phyloP scores from a whole-genome alignment of 441 rosid species.

The Euphorbia schlechtendalii region DNA sequence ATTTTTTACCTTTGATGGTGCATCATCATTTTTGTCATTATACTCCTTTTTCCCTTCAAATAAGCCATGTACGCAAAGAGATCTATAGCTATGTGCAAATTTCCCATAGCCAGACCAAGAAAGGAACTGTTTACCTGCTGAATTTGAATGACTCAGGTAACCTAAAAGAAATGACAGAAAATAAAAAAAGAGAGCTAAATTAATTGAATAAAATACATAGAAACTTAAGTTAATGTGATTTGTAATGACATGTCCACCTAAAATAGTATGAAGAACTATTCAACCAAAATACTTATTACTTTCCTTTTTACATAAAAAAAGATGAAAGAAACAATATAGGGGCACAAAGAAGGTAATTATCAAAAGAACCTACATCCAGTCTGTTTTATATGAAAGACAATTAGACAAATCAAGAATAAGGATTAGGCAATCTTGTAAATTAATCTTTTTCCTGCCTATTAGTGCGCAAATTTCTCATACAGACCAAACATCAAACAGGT shows the following conservation, averaged over 20 bases:
- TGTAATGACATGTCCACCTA: background rate
- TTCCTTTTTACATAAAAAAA: background rate
- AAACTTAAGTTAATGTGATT: background rate
- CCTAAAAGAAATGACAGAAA: slow-evolving; percentile 29
- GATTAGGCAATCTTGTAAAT: too few relatives aligned
- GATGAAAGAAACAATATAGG: background rate
- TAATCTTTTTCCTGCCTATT: too few relatives aligned
- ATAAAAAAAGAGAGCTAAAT: background rate
- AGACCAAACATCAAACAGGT: too few relatives aligned
- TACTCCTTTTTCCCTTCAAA: slow-evolving; percentile 83
- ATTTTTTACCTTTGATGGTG: slow-evolving; percentile 54
- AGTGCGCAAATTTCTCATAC: too few relatives aligned
- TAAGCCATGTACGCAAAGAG: slow-evolving; percentile 45
- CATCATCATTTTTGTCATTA: slow-evolving; percentile 47
- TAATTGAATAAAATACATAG: background rate
- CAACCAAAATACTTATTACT: background rate
- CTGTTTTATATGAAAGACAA: background rate
- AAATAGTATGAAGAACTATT: background rate
- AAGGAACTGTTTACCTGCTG: slow-evolving; percentile 28
- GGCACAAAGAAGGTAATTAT: background rate
- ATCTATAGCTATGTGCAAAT: slow-evolving; percentile 20
- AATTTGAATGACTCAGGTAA: slow-evolving; percentile 29
- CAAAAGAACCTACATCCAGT: background rate
- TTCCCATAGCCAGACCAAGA: slow-evolving; percentile 26
- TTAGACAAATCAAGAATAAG: too few relatives aligned